Base-by-base conservation (phyloP, 2,329 filamentous ascomycete species). In the Colletotrichum phormii region DNA sequence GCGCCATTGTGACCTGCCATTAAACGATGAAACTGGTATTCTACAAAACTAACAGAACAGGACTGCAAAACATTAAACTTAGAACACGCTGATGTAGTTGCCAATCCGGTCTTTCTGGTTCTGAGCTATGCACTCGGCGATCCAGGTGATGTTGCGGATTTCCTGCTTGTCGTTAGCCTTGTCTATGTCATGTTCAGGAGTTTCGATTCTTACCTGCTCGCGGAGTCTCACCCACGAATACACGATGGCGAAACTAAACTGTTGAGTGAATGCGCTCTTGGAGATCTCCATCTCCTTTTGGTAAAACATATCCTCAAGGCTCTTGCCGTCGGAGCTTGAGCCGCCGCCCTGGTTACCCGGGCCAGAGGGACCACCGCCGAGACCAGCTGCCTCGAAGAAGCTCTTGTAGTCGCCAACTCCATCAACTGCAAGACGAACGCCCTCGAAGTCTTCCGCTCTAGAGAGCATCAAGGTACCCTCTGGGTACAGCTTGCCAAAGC, bases 131-230 rank as follows among this genome's bases (percentile, higher is more conserved):
- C 97, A 99, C 85, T 99, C 97, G 26, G 97, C 93, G 83, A 99
- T 99, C 97, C 97, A 99, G 64, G 97, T 98, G 80, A 99, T 98
- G 85, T 99, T 99, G 76, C 97, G 94, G 79, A 98, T 98, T 93
- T 99, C 97, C 95, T 98, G 75, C 42, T n/a, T 4, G 8, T n/a
- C 24, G 79, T 88, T 79, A 85, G 81, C 67, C 64, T 9, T 8
- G 5, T n/a, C n/a, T 29, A 13, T 22, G 0, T 29, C 11, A 51
- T 62, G 75, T 75, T 75, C 75, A 8, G 11, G 31, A 24, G 18
- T 13, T n/a, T 13, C 24, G 42, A 13, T 15, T 82, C 92, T 82
- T 85, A 98, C 96, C 91, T 99, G 97, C 85, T 99, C 97, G 82
- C 95, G 91, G 79, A 99, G 86, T 87, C 97, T 98, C 72, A 99